Conservation (phyloP, 192 early-diverging fungal species). For the Chytriomyces confervae region DNA sequence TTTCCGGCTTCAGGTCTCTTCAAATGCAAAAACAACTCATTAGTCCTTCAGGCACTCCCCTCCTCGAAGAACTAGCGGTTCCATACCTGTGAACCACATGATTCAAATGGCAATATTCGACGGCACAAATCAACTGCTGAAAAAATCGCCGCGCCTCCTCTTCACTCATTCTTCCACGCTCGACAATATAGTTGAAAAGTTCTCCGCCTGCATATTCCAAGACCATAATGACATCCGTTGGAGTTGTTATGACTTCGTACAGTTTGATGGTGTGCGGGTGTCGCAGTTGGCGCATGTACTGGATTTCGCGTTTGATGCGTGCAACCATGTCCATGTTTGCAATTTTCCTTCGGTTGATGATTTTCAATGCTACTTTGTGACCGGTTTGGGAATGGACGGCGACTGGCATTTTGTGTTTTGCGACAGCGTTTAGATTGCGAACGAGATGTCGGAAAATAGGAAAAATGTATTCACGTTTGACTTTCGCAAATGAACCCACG, state of each 20-base stretch:
- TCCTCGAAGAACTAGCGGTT: not conserved
- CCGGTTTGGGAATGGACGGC: slow-evolving; percentile 93
- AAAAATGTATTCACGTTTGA: slow-evolving; percentile 78
- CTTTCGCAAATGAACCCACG: slow-evolving; percentile 97
- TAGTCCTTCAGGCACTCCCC: not conserved
- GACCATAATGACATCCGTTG: slow-evolving; percentile 97
- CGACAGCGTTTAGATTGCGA: not conserved
- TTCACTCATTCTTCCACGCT: slow-evolving; percentile 66
- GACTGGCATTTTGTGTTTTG: slow-evolving; percentile 58
- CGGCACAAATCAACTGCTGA: slow-evolving; percentile 63
- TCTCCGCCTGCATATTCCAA: slow-evolving; percentile 96
- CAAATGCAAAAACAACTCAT: not conserved
- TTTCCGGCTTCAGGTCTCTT: slow-evolving; percentile 66
- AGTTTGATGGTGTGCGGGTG: slow-evolving; percentile 99
- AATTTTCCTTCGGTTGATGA: slow-evolving; percentile 91
- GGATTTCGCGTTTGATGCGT: slow-evolving; percentile 95
- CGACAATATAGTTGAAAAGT: slow-evolving; percentile 93
- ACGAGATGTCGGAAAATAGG: not conserved
- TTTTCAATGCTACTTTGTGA: slow-evolving; percentile 95
- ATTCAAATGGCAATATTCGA: slow-evolving; percentile 65
- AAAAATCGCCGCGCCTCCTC: slow-evolving; percentile 60
- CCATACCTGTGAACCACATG: slow-evolving; percentile 59
- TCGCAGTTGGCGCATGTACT: slow-evolving; percentile 86
- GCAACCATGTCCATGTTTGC: slow-evolving; percentile 95
- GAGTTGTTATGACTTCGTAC: slow-evolving; percentile 97